phyloP scores from a whole-genome alignment of 2,329 filamentous ascomycete genomes.

The Endoconidiophora polonica region DNA sequence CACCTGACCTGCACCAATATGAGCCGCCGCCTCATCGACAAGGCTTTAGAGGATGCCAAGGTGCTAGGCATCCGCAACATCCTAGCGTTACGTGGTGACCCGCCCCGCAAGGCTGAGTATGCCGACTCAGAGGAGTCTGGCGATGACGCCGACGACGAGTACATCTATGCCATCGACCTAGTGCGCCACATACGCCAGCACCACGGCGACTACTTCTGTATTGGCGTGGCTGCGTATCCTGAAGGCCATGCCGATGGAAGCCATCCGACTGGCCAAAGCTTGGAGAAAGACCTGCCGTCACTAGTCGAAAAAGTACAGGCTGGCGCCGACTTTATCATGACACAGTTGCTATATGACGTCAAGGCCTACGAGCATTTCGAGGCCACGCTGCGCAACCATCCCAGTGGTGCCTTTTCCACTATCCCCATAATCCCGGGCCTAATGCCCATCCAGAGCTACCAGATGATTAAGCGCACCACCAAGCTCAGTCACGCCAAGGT shows the following conservation, averaged over 20 bases:
- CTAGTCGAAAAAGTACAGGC: slow-evolving; percentile 81
- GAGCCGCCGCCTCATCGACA: slow-evolving; percentile 71
- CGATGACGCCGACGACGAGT: slow-evolving; percentile 52
- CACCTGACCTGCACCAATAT: slow-evolving; percentile 98
- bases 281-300: slow-evolving; percentile 72
- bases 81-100: slow-evolving; percentile 77
- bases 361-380: slow-evolving; percentile 72
- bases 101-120: slow-evolving; percentile 80
- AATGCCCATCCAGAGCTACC: slow-evolving; percentile 96
- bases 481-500: slow-evolving; percentile 85
- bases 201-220: slow-evolving; percentile 88
- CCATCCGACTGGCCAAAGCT: slow-evolving; percentile 51
- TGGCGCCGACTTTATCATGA: slow-evolving; percentile 96
- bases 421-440: slow-evolving; percentile 86
- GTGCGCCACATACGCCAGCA: slow-evolving; percentile 74
- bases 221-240: slow-evolving; percentile 87
- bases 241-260: slow-evolving; percentile 89
- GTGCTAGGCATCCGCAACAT: slow-evolving; percentile 86
- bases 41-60: slow-evolving; percentile 80
- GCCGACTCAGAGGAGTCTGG: slow-evolving; percentile 42
- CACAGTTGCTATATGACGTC: slow-evolving; percentile 88
- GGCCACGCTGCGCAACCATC: slow-evolving; percentile 55
- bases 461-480: slow-evolving; percentile 83
- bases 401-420: slow-evolving; percentile 68
- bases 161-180: slow-evolving; percentile 76